Evolutionary conservation across 148 eudicot genomes (phyloP).

Genomic region (Polygonum aviculare): DNA sequence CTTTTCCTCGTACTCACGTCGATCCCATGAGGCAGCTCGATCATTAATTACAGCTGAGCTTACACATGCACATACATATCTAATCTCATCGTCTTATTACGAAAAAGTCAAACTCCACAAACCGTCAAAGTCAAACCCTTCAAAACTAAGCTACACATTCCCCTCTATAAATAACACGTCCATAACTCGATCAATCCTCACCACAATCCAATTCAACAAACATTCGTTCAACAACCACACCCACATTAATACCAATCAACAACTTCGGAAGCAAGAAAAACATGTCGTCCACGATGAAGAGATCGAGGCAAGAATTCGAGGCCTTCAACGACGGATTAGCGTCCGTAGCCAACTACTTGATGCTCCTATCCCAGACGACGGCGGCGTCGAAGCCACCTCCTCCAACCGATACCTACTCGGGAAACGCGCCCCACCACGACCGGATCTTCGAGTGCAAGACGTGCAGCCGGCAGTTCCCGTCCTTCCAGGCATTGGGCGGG

Average conservation of each 20-base stretch:
- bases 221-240: not conserved
- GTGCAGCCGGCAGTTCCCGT: constrained; percentile 38
- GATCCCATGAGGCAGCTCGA: no score
- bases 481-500: constrained; percentile 53
- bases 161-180: not conserved
- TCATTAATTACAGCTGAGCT: no score
- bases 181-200: not conserved
- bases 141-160: not conserved
- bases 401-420: not conserved
- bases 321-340: constrained; percentile 19
- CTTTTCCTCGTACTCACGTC: no score
- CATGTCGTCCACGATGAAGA: constrained; percentile 18
- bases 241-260: not conserved
- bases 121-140: not conserved
- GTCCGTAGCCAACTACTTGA: constrained; percentile 41
- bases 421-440: not conserved
- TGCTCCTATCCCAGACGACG: constrained; percentile 21
- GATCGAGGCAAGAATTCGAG: constrained; percentile 12
- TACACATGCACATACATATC: not conserved
- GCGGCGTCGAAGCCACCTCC: not conserved
- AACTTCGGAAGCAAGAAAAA: not conserved
- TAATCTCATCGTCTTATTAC: not conserved
- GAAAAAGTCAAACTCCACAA: not conserved
- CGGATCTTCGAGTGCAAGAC: constrained; percentile 50
- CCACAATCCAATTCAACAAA: not conserved